Base-by-base conservation (phyloP, 1,139 yeast genomes). In the Groenewaldozyma auringiensis region DNA sequence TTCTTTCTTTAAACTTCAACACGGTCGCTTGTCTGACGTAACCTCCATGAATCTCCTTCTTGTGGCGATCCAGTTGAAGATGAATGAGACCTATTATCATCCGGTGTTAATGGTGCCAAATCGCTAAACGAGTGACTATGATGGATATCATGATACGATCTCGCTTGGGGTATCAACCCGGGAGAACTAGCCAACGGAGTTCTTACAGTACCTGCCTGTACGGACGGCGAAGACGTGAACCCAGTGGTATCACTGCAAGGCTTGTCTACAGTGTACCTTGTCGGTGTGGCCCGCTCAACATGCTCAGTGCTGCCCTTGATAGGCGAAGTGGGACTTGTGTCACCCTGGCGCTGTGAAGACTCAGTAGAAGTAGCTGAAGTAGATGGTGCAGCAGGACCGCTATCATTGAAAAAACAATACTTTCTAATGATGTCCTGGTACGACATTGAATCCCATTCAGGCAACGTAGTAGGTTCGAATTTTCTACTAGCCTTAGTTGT, bases 351-450 rank as follows among this genome's bases (percentile, higher is more conserved):
- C 11, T 25, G 29, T 11, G 6, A 8, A 8, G 6, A 8, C 11
- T 6, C 11, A 25, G 29, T 25, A 11, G 29, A 6, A 25, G 6
- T 25, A 8, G 29, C 11, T 25, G 29, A 8, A 8, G 29, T 25
- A 8, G 42, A 21, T 17, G 36, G 22, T 17, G 4, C 8, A 4
- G 14, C 9, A 14, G 8, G 21, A 8, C 21, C 38, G 3, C 47
- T 22, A 40, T 53, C 57, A 44, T 68, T 60, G 58, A 70, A 83
- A 58, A 85, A 85, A 60, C 95, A 85, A 63, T 81, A 85, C 47
- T 79, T 78, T 50, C 83, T 81, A 51, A 85, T 67, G 38, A 85
- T 66, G 52, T 81, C 83, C 58, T 79, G 78, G 61, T 85, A 85
- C 0, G 81, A 71, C 50, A 75, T 71, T 4, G 87, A 76, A 57